These are phyloP conservation scores for Zygosaccharomyces rouxii DNA, from an alignment of 805 yeast genomes.

Conservation along the genomic window DNA sequence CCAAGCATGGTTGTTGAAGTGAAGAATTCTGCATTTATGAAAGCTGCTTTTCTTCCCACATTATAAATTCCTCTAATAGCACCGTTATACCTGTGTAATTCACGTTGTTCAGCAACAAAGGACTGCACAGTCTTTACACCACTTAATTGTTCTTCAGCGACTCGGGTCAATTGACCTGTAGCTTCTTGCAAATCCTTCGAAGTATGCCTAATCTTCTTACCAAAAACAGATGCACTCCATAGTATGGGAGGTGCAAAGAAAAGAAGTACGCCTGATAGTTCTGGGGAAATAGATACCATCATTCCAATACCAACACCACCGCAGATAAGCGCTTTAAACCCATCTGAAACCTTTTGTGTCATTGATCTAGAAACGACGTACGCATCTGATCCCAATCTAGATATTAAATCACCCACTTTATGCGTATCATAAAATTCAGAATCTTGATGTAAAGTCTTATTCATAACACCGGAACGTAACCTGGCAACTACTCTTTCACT, in stretches of 20 bases:
- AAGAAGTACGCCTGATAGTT: constrained; percentile 75
- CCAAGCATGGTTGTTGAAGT: constrained; percentile 80
- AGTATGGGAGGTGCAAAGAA: constrained; percentile 78
- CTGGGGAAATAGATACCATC: constrained; percentile 84
- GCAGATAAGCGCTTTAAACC: constrained; percentile 73
- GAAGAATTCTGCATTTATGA: constrained; percentile 69
- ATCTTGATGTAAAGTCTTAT: constrained; percentile 78
- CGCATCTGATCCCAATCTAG: constrained; percentile 85
- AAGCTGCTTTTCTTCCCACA: constrained; percentile 76
- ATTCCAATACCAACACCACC: constrained; percentile 83
- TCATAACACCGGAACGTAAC: constrained; percentile 70
- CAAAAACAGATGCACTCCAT: constrained; percentile 74
- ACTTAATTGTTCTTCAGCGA: constrained; percentile 85
- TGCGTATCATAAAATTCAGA: constrained; percentile 92
- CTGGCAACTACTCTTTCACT: constrained; percentile 88
- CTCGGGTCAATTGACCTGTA: constrained; percentile 80
- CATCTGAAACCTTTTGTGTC: constrained; percentile 89
- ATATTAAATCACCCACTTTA: constrained; percentile 89
- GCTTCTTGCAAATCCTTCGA: constrained; percentile 80
- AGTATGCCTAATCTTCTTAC: constrained; percentile 69
- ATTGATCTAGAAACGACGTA: constrained; percentile 83
- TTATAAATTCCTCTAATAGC: constrained; percentile 64
- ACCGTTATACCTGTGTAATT: constrained; percentile 67
- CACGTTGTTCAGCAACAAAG: constrained; percentile 82
- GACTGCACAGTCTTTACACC: constrained; percentile 88